Base-by-base conservation (phyloP, 106 monocot species). In the Alisma plantagoaquatica region DNA sequence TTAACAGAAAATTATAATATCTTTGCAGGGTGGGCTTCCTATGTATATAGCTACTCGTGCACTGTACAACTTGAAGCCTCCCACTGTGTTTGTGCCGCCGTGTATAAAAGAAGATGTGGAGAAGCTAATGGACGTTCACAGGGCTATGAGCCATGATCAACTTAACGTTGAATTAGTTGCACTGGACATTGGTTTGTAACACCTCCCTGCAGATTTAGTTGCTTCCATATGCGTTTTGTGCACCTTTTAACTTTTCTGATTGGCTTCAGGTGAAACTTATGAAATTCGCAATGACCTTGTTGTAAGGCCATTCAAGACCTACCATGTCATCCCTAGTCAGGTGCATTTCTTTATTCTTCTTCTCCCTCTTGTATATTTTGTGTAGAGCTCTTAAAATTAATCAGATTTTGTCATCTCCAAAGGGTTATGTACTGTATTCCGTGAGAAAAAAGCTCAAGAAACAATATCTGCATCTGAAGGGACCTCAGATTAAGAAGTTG, bases 381-480 rank as follows among this genome's bases (percentile, higher is more conserved):
- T 49, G 3, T 49, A 2, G 6, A 1, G 17, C 2, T 49, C 10
- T 3, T 3, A 18, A 49, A 16, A 16, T 23, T 23, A 23, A 22
- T 18, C 20, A 1, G 10, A 21, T 49, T 2, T 4, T 49, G 22
- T 19, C 8, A 47, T 31, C 42, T 46, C 32, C 18, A 11, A 65
- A 98, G 96, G 96, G 96, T n/a, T 98, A 98, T 74, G 81, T 90
- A 42, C 57, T 98, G 56, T 98, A 98, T 46, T 89, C 85, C 6
- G 68, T 98, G 30, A 78, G 85, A 58, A 85, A 74, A 43, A 98
- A 98, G 70, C 65, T 98, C 16, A 98, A 88, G 25, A 98, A 98
- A 64, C 80, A 90, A 64, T 90, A 90, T 61, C 48, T 64, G 67
- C 85, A 85, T 53, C 64, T 98, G 29, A 79, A 82, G 26, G 96